These are phyloP conservation scores for Candida koratica DNA, from an alignment of 805 yeast genomes.

Conservation along the genomic window DNA sequence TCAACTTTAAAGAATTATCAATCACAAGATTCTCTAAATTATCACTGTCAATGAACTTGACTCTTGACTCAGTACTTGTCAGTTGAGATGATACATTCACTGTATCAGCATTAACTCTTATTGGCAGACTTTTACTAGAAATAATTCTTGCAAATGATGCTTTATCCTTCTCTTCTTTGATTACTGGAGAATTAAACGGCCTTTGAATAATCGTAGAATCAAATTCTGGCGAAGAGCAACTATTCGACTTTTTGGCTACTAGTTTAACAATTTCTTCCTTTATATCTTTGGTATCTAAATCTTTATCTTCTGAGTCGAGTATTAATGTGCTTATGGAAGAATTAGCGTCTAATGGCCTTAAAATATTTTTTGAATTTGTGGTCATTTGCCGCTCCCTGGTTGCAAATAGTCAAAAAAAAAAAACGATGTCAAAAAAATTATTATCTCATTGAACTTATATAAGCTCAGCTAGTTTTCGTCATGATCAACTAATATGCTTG, in stretches of 20 bases:
- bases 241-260: neutral
- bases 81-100: neutral
- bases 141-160: neutral
- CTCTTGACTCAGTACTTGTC: neutral
- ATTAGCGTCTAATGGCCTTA: neutral
- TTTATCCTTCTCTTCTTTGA: neutral
- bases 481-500: constrained; percentile 39
- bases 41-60: too few species aligned
- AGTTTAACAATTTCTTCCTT: neutral
- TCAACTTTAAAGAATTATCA: neutral
- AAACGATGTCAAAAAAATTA: neutral
- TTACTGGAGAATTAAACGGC: constrained; percentile 5
- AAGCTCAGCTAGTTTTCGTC: constrained; percentile 12
- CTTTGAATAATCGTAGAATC: constrained; percentile 11
- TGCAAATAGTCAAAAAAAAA: constrained; percentile 1
- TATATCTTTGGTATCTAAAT: neutral
- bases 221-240: constrained; percentile 4
- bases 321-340: constrained; percentile 1
- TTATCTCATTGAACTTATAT: neutral
- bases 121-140: constrained; percentile 2
- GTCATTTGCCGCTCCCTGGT: neutral
- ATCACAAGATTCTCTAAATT: neutral
- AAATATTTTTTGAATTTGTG: constrained; percentile 2
- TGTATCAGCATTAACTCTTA: neutral
- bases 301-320: neutral